Percentiles rank a stretch among this genome's conserved stretches.
These are phyloP conservation scores for Melanogaster broomeanus DNA, from an alignment of 768 basidiomycete genomes.

Conservation along the genomic window DNA sequence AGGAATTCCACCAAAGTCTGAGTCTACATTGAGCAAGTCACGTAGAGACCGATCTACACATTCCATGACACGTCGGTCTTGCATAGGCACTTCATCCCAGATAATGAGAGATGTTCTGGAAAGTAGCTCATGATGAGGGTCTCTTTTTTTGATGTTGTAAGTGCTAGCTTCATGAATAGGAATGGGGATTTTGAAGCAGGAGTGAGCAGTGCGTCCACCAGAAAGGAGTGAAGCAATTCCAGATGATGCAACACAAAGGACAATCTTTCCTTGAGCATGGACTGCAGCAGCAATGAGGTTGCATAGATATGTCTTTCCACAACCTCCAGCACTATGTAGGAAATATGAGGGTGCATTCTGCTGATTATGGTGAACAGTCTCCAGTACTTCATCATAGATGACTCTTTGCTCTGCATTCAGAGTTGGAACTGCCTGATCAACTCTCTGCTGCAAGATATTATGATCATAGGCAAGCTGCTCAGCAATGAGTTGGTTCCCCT, in stretches of 20 bases:
- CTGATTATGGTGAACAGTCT: constrained; percentile 18
- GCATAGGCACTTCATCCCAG: constrained; percentile 45
- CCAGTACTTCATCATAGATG: constrained; percentile 31
- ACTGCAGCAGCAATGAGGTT: constrained; percentile 34
- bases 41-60: constrained; percentile 40
- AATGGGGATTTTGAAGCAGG: constrained; percentile 48
- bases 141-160: constrained; percentile 38
- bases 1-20: constrained; percentile 46
- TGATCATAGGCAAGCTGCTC: constrained; percentile 2
- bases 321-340: constrained; percentile 42
- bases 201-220: constrained; percentile 49
- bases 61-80: constrained; percentile 39
- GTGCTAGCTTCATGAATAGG: constrained; percentile 26
- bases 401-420: constrained; percentile 33
- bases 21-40: constrained; percentile 32
- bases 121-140: constrained; percentile 35
- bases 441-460: constrained; percentile 7
- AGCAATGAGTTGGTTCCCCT: constrained; percentile 13
- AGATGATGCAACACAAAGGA: constrained; percentile 52
- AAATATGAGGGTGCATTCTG: constrained; percentile 29
- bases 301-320: constrained; percentile 49
- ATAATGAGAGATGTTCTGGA: constrained; percentile 36
- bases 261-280: constrained; percentile 29
- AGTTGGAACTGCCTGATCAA: constrained; percentile 1
- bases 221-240: constrained; percentile 46